Percentiles rank a stretch among this genome's conserved stretches.
Conservation (phyloP, 2,329 filamentous ascomycete species). For the Colletotrichum trifolii region DNA sequence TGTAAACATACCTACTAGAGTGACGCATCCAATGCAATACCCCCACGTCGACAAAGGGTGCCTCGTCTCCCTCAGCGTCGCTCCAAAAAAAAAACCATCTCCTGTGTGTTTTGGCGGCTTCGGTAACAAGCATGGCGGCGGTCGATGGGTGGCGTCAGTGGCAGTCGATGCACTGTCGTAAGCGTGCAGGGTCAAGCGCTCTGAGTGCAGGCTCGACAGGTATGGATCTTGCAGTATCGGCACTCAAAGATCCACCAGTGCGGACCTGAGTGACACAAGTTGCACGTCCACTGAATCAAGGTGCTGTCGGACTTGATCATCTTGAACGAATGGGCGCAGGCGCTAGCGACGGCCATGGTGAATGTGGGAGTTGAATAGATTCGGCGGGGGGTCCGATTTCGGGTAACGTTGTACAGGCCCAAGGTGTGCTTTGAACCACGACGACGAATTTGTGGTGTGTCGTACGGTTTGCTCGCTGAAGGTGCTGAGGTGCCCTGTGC, state of each 20-base stretch:
- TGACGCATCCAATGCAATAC: slow-evolving; percentile 25
- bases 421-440: too few relatives aligned
- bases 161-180: slow-evolving; percentile 19
- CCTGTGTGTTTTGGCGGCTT: too few relatives aligned
- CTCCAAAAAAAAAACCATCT: neutral
- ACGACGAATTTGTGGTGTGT: too few relatives aligned
- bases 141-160: slow-evolving; percentile 11
- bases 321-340: slow-evolving; percentile 71
- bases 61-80: slow-evolving; percentile 21
- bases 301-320: slow-evolving; percentile 76
- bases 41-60: slow-evolving; percentile 27
- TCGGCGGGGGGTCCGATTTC: neutral
- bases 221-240: slow-evolving; percentile 74
- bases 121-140: too few relatives aligned
- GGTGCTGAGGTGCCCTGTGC: slow-evolving; percentile 22
- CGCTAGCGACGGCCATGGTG: slow-evolving; percentile 64
- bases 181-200: slow-evolving; percentile 45
- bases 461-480: neutral
- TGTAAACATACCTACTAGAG: slow-evolving; percentile 32
- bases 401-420: slow-evolving; percentile 5
- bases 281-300: slow-evolving; percentile 74
- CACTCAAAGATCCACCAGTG: slow-evolving; percentile 78
- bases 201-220: slow-evolving; percentile 69
- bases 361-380: slow-evolving; percentile 16
- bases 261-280: slow-evolving; percentile 71